phyloP scores from a whole-genome alignment of 2,329 filamentous ascomycete genomes.

The Drechslerella stenobrocha region DNA sequence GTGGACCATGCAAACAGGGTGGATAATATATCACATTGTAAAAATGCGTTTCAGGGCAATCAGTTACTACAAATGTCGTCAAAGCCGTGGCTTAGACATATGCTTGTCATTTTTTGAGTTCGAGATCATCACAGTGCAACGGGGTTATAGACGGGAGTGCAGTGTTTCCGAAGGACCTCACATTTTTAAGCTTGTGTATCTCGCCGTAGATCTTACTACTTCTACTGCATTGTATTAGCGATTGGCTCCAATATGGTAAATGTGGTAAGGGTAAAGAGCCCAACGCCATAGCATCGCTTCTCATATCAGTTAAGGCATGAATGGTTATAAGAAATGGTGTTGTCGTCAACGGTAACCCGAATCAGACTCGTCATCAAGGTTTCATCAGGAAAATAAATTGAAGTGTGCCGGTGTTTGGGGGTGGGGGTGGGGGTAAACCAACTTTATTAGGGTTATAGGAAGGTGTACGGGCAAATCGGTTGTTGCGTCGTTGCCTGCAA shows the following conservation, averaged over 20 bases:
- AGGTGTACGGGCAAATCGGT: no score
- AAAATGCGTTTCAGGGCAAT: not conserved
- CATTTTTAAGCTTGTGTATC: not conserved
- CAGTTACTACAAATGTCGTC: constrained; percentile 48
- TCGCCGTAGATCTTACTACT: not conserved
- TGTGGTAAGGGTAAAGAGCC: no score
- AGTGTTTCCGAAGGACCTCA: not conserved
- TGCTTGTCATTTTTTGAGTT: constrained; percentile 53
- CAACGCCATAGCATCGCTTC: constrained; percentile 47
- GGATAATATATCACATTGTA: not conserved
- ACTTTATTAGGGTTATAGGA: no score
- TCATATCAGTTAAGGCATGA: constrained; percentile 66
- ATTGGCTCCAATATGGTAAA: no score
- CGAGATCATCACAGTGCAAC: constrained; percentile 32
- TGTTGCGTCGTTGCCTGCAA: no score
- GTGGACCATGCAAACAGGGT: not conserved
- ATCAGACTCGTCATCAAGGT: constrained; percentile 79
- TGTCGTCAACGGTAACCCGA: constrained; percentile 73
- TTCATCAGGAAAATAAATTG: constrained; percentile 55
- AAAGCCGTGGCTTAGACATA: constrained; percentile 52
- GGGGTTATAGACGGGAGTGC: constrained; percentile 9
- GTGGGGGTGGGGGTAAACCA: not conserved
- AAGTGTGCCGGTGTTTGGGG: constrained; percentile 1
- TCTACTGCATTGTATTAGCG: not conserved
- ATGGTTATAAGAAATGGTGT: constrained; percentile 67